Base-by-base conservation (phyloP, 2,329 filamentous ascomycete genomes). In the Colletotrichum kahawae region DNA sequence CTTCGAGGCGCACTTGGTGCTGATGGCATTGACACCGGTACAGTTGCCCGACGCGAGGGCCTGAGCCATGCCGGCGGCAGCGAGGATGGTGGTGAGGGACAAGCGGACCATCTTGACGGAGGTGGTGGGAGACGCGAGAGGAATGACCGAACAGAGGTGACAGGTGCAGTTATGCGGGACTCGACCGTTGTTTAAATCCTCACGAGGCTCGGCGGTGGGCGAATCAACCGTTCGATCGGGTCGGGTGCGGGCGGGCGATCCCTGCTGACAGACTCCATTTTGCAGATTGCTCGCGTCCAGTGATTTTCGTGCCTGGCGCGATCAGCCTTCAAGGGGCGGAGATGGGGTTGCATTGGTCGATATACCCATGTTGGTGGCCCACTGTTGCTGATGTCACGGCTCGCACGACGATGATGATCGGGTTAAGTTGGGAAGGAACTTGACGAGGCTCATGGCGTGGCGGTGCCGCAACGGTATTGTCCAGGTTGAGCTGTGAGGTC, bases 11-110 rank as follows among this genome's bases (percentile, higher is more conserved):
- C 67, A 74, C 71, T 74, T 74, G 7, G 71, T 74, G 67, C 74
- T 74, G 71, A 76, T 70, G 27, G 71, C 66, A 48, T 74, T 54
- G n/a, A 74, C 71, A 7, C 71, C 74, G 6, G 67, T 67, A 63
- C 74, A 74, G 48, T 70, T 67, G 2, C 62, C 63, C 18, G 56
- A 54, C 16, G 56, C 62, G 8, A 69, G 29, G 6, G 62, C 71
- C 16, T 29, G 7, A 7, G 62, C 43, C 14, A 56, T 24, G 27
- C 33, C 62, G 6, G 66, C 67, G 48, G 65, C 29, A 62, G 34
- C 62, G 24, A 75, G 62, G 4, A 73, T 2, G 24, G 59, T n/a
- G 36, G 57, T 24, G 38, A 73, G 21, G 27, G 57, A 71, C 34
- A 71, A 18, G 29, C 48, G 48, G 31, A 75, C 64, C 70, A 75